These are phyloP conservation scores for Mortierella sp. DNA, from an alignment of 371 early-diverging fungal genomes.

Conservation along the genomic window DNA sequence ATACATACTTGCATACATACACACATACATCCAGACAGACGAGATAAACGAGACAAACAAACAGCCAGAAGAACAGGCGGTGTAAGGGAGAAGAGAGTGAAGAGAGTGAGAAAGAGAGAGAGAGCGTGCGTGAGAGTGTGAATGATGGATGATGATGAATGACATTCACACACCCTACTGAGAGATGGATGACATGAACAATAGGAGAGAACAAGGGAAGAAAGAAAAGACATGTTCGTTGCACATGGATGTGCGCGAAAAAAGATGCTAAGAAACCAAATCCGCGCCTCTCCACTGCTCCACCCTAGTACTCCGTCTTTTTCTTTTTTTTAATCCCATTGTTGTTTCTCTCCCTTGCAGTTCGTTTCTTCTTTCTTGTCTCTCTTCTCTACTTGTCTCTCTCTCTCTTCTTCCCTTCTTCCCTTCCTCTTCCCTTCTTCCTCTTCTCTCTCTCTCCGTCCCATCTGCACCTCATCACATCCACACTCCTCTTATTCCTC, in stretches of 20 bases:
- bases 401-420: not conserved
- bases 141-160: not conserved
- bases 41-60: not conserved
- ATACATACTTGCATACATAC: too few species aligned
- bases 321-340: not conserved
- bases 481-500: not conserved
- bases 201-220: not conserved
- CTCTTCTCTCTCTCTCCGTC: constrained; percentile 12
- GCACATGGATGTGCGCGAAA: not conserved
- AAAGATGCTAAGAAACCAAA: too few species aligned
- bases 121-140: not conserved
- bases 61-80: not conserved
- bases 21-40: too few species aligned
- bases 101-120: too few species aligned
- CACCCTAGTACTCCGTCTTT: not conserved
- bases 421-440: not conserved
- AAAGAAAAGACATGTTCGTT: not conserved
- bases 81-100: not conserved
- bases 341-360: not conserved
- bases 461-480: not conserved
- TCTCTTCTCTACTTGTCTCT: not conserved
- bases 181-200: not conserved
- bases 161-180: too few species aligned
- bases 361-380: not conserved
- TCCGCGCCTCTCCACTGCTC: too few species aligned